Percentiles rank a stretch among this genome's conserved stretches.
Evolutionary conservation across 305 asterid species (phyloP).

Genomic region (Euphrasia arctica): DNA sequence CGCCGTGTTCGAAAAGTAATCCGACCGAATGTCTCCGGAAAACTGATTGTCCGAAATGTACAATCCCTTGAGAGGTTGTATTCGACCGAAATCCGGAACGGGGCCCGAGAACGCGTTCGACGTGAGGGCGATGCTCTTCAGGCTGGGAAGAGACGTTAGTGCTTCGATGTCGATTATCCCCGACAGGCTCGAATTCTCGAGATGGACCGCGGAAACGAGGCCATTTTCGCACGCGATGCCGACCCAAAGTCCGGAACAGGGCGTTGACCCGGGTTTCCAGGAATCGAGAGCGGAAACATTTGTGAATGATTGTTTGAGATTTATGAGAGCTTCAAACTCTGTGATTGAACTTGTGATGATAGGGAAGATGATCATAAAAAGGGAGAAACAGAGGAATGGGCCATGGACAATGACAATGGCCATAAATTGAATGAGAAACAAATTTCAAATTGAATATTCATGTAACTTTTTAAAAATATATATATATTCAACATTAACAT

Average conservation of each 20-base stretch:
- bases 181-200: constrained; percentile 43
- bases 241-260: constrained; percentile 52
- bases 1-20: constrained; percentile 41
- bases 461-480: too few relatives aligned
- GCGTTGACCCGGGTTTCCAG: constrained; percentile 57
- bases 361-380: constrained; percentile 26
- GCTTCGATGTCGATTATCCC: constrained; percentile 63
- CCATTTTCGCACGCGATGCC: constrained; percentile 51
- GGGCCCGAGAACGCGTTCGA: constrained; percentile 60
- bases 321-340: constrained; percentile 57
- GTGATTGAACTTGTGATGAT: constrained; percentile 26
- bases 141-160: constrained; percentile 41
- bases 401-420: constrained; percentile 37
- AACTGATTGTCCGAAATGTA: constrained; percentile 55
- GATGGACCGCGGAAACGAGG: constrained; percentile 42
- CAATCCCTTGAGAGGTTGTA: constrained; percentile 45
- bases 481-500: too few relatives aligned
- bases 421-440: constrained; percentile 24
- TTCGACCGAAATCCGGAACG: constrained; percentile 49
- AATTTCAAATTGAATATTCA: too few relatives aligned
- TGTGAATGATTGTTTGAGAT: constrained; percentile 47
- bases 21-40: constrained; percentile 56
- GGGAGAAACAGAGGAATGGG: constrained; percentile 26
- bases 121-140: constrained; percentile 43
- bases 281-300: constrained; percentile 51